Evolutionary conservation across 441 rosid genomes (phyloP).

Genomic region (Populus hybrid): DNA sequence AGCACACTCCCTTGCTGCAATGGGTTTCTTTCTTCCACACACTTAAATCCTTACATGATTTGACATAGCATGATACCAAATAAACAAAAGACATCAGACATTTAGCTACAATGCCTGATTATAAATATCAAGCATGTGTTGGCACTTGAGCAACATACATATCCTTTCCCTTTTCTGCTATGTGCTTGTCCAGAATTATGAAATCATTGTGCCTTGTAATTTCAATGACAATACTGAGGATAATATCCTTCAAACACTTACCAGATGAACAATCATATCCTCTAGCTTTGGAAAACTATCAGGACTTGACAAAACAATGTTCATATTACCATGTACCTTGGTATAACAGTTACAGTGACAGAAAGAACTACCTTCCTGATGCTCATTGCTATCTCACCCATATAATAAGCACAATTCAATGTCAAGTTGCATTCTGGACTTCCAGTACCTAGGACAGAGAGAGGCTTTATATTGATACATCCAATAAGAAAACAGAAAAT

Average conservation of each 20-base stretch:
- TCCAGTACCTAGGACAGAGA: slow-evolving; percentile 57
- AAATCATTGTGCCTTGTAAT: background rate
- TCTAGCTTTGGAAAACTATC: background rate
- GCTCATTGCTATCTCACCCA: slow-evolving; percentile 97
- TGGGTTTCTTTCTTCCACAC: background rate
- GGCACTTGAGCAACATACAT: background rate
- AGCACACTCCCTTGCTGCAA: background rate
- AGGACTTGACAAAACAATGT: background rate
- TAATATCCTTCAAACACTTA: background rate
- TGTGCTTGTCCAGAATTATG: background rate
- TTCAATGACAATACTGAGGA: slow-evolving; percentile 5
- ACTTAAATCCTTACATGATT: background rate
- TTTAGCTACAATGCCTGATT: background rate
- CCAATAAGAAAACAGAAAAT: background rate
- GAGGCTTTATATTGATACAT: slow-evolving; percentile 7
- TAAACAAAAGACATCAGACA: background rate
- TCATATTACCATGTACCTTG: slow-evolving; percentile 1
- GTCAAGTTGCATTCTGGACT: slow-evolving; percentile 92
- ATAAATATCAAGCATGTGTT: background rate
- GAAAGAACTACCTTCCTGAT: slow-evolving; percentile 64
- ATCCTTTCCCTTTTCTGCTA: background rate
- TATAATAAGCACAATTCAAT: slow-evolving; percentile 68
- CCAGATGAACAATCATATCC: background rate
- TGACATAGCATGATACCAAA: background rate
- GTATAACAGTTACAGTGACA: background rate